Base-by-base conservation (phyloP, 2,329 filamentous ascomycete genomes). In the Colletotrichum orbiculare region DNA sequence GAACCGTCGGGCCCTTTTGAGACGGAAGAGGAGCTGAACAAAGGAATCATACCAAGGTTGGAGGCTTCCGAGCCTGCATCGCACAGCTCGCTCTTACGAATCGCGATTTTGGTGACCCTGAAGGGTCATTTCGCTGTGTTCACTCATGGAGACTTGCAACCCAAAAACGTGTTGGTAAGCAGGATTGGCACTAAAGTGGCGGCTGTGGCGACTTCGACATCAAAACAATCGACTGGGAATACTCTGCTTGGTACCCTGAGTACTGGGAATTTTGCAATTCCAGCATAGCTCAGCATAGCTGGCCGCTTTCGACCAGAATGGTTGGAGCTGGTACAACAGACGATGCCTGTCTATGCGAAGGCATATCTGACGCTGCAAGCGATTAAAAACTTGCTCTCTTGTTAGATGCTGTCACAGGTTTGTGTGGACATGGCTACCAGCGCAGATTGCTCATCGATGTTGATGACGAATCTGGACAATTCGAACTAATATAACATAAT, bases 201-300 rank as follows among this genome's bases (percentile, higher is more conserved):
- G 42, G 42, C 42, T n/a, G 42, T 13, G 13, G 42, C 2, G 42
- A 45, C 13, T 45, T 45, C 12, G 42, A 45, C 11, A 47, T 47
- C 15, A 47, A 47, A 47, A 47, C 34, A 10, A 33, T 47, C 15
- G 45, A 47, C 12, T 6, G 45, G 45, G 45, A 47, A 47, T 12
- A 25, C 17, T 47, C 45, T 47, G 4, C 17, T 33, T 47, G 45
- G 45, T 47, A 25, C 11, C 45, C 45, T 17, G 45, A 47, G 8
- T 47, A 47, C 45, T 33, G 45, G 45, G 45, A 47, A 47, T 45
- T 47, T 33, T 47, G 45, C 45, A 9, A 33, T 12, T 47, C 45
- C 12, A 47, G 10, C 45, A 47, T 47, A 33, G n/a, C n/a, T 11
- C 12, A 47, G 10, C 45, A 47, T 47, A 33, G n/a, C n/a, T 11